Evolutionary conservation across 345 rosid species (phyloP).

Genomic region (Lepidium sativum): DNA sequence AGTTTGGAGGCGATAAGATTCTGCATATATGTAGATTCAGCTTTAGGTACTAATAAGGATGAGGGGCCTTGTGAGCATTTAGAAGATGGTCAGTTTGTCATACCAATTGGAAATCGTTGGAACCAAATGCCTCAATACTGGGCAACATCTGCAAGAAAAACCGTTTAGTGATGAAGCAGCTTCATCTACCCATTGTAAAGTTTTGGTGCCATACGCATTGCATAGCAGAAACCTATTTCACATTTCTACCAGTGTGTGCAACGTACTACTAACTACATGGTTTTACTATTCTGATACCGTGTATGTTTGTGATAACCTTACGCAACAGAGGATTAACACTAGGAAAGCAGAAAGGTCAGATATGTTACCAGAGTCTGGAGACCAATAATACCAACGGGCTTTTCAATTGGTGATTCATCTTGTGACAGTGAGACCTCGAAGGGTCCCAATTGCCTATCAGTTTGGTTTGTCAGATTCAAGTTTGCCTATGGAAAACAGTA

Average conservation of each 20-base stretch:
- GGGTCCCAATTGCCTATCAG: slow-evolving; percentile 68
- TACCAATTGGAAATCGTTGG: slow-evolving; percentile 68
- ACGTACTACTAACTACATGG: slow-evolving; percentile 7
- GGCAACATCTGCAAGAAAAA: slow-evolving; percentile 51
- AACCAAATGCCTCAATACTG: slow-evolving; percentile 59
- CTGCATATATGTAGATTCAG: slow-evolving; percentile 32
- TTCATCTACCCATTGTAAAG: neutral
- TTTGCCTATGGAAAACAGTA: slow-evolving; percentile 40
- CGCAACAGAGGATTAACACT: neutral
- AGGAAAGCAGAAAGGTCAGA: neutral
- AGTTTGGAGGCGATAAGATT: slow-evolving; percentile 72
- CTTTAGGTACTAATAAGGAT: neutral
- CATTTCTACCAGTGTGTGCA: neutral
- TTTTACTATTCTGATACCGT: neutral
- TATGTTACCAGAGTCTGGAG: slow-evolving; percentile 66
- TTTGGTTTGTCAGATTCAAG: slow-evolving; percentile 68
- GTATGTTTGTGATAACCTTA: neutral
- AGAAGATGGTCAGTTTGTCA: neutral
- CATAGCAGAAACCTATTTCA: neutral
- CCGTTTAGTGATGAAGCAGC: neutral
- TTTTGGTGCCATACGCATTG: neutral
- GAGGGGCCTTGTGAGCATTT: neutral
- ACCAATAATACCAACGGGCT: slow-evolving; percentile 65
- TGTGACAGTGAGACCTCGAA: slow-evolving; percentile 69
- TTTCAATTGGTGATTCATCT: slow-evolving; percentile 48